Evolutionary conservation across 306 rosid genomes (phyloP), one percentile per base, ranked within the genome.

Genomic region (Citrullus amarus): DNA sequence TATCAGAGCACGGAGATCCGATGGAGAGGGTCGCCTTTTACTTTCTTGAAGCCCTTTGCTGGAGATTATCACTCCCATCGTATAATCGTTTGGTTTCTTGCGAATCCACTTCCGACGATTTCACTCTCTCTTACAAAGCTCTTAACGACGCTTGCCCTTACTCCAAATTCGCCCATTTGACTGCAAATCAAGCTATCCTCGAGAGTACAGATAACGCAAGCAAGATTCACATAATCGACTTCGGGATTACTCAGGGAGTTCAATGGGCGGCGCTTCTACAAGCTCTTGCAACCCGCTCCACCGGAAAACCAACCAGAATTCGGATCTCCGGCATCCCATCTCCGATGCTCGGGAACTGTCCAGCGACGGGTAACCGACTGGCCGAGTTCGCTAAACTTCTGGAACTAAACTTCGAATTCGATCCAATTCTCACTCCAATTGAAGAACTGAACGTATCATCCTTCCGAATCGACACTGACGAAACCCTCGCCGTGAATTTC

Each of bases 241-340:
- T 95, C 57, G 98, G 98, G 8, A 91, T 95, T 18, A 93, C 90
- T 3, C 98, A 95, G 69, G 98, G 98, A 2, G 85, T 95, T 81
- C 98, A 95, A 75, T 95, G 98, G 98, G 93, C 98, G 13, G 97
- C 98, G 0, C 79, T 95, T 16, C 81, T 95, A 4, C 98, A 95
- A 78, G 98, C 98, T 3, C 82, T 95, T 51, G 98, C 98, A 4
- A 92, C 97, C 7, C 89, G 98, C 22, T 58, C 97, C 59, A 84
- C 95, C 8, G 98, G 98, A 18, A 92, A 91, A 81, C 98, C 98
- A 25, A 28, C 13, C 0, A 83, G 78, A 30, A 81, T 95, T 51
- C 89, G 92, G 50, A 91, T 95, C 68, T 92, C 98, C 25, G 97
- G 97, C 18, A 95, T 95, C 36, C 98, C 97, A 0, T 95, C 98